phyloP scores from a whole-genome alignment of 1,139 yeast genomes.

The Zygosaccharomyces pseudobailii region DNA sequence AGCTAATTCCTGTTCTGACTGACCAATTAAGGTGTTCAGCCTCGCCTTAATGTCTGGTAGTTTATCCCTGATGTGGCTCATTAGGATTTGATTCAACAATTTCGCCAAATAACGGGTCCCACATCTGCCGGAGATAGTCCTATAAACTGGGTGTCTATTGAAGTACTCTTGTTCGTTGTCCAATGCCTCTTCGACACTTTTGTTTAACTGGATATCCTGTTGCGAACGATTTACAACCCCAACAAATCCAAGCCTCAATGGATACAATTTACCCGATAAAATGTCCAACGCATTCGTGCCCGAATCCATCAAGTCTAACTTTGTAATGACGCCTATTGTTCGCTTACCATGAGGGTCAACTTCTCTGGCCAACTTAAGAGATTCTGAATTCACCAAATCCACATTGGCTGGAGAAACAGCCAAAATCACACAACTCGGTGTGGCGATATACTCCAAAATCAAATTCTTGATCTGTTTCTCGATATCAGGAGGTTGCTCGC shows the following conservation, averaged over 20 bases:
- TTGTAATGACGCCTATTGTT: conserved; percentile 90
- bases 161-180: conserved; percentile 79
- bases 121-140: conserved; percentile 78
- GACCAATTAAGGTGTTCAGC: conserved; percentile 89
- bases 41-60: conserved; percentile 96
- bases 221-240: conserved; percentile 97
- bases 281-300: conserved; percentile 97
- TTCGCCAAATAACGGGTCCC: conserved; percentile 88
- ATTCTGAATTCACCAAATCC: conserved; percentile 92
- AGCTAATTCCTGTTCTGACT: conserved; percentile 89
- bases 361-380: conserved; percentile 89
- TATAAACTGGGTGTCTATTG: conserved; percentile 78
- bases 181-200: conserved; percentile 75
- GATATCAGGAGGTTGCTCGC: conserved; percentile 96
- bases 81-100: conserved; percentile 77
- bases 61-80: conserved; percentile 90
- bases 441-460: conserved; percentile 85
- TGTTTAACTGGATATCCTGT: conserved; percentile 82
- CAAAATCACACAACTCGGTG: conserved; percentile 89
- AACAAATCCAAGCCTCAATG: conserved; percentile 87
- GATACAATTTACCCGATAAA: conserved; percentile 89
- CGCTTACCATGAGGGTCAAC: conserved; percentile 96
- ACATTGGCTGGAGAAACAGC: conserved; percentile 98
- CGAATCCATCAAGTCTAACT: conserved; percentile 94
- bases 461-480: conserved; percentile 87